Conservation (phyloP, 2,329 filamentous ascomycete genomes). For the Hirsutella rhossiliensis region DNA sequence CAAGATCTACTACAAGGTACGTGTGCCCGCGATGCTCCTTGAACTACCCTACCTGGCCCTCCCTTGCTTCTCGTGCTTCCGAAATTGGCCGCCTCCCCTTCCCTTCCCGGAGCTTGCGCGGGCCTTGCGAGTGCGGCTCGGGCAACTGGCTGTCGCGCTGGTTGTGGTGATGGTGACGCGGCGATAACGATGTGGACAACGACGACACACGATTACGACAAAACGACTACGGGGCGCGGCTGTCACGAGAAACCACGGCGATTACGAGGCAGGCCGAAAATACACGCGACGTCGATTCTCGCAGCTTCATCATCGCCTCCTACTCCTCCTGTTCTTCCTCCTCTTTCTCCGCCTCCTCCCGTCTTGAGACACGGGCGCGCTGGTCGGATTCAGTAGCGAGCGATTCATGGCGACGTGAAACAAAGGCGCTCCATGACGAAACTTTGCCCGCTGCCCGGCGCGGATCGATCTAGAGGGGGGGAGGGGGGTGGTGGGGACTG, state of each 20-base stretch:
- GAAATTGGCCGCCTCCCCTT: neutral
- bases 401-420: neutral
- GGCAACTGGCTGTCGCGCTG: neutral
- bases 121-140: neutral
- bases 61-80: neutral
- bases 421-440: neutral
- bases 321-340: too few species aligned
- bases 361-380: neutral
- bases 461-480: neutral
- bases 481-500: neutral
- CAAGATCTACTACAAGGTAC: constrained; percentile 93
- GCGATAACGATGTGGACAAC: neutral
- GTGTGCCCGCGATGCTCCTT: constrained; percentile 12
- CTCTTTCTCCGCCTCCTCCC: too few species aligned
- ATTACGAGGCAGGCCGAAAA: too few species aligned
- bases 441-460: neutral
- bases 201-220: too few species aligned
- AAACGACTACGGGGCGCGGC: too few species aligned
- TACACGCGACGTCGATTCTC: too few species aligned
- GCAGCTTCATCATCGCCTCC: too few species aligned
- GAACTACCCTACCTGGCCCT: neutral
- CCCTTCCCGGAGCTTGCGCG: neutral
- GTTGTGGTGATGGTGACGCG: neutral
- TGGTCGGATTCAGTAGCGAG: neutral
- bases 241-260: too few species aligned